These are phyloP conservation scores for Phytophthora ramorum DNA, from an alignment of 352 stramenopile genomes.

Conservation along the genomic window DNA sequence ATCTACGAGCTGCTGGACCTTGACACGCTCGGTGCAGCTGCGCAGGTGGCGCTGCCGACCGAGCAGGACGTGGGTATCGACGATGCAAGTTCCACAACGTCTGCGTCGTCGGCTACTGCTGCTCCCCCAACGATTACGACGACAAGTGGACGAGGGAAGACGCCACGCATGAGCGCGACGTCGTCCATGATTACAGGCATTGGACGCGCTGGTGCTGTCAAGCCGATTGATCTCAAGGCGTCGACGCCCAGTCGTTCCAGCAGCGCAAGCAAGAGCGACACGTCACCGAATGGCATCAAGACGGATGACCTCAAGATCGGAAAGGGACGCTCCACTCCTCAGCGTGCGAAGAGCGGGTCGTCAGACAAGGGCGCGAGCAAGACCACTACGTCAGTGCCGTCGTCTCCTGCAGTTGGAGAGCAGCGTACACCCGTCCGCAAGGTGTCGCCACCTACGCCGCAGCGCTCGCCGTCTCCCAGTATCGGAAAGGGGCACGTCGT, in stretches of 20 bases:
- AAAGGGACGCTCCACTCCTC: conserved; percentile 59
- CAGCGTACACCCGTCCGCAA: conserved; percentile 40
- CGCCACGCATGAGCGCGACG: conserved; percentile 71
- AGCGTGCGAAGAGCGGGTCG: conserved; percentile 57
- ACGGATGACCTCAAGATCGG: conserved; percentile 54
- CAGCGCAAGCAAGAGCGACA: conserved; percentile 59
- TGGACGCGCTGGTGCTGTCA: conserved; percentile 72
- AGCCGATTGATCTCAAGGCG: conserved; percentile 85
- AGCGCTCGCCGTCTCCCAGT: conserved; percentile 47
- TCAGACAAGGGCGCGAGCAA: conserved; percentile 46
- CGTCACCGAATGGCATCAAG: conserved; percentile 42
- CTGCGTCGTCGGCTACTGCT: conserved; percentile 8
- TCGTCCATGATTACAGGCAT: conserved; percentile 74
- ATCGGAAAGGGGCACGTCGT: conserved; percentile 30
- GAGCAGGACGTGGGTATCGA: conserved; percentile 79
- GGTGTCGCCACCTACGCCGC: conserved; percentile 45
- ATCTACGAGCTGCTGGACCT: conserved; percentile 97
- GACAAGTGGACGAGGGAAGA: conserved; percentile 48
- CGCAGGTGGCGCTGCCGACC: conserved; percentile 74
- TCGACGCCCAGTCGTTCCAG: conserved; percentile 62
- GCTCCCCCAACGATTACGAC: not conserved
- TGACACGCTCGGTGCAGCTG: conserved; percentile 84
- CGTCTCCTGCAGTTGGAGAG: conserved; percentile 42
- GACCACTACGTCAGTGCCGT: conserved; percentile 30
- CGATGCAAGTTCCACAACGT: conserved; percentile 32